phyloP scores from a whole-genome alignment of 768 basidiomycete genomes.

The Boletus rubescentipes region DNA sequence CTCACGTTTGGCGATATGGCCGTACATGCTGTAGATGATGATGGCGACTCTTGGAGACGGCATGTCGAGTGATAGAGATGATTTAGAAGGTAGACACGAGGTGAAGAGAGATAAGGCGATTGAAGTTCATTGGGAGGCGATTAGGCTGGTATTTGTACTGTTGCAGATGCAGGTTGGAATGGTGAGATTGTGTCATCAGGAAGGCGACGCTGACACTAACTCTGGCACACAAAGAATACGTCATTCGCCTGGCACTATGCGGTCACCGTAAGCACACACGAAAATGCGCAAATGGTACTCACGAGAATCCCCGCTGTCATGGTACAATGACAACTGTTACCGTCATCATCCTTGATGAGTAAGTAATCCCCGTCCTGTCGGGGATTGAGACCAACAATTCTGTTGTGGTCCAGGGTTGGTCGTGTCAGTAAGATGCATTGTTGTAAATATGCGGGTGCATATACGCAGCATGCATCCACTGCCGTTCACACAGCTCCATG shows the following conservation, averaged over 20 bases:
- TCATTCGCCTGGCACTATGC: not conserved
- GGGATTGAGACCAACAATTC: too few species aligned
- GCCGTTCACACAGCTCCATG: too few species aligned
- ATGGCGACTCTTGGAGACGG: slow-evolving; percentile 60
- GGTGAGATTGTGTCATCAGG: slow-evolving; percentile 2
- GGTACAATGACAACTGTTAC: not conserved
- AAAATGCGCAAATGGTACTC: slow-evolving; percentile 12
- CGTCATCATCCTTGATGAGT: too few species aligned
- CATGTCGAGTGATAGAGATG: slow-evolving; percentile 27
- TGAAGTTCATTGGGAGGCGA: not conserved
- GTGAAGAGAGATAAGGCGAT: too few species aligned
- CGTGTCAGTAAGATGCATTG: too few species aligned
- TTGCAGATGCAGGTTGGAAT: not conserved
- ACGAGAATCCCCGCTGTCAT: slow-evolving; percentile 12
- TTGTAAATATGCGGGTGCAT: too few species aligned
- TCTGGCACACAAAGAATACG: slow-evolving; percentile 13
- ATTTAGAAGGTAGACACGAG: too few species aligned
- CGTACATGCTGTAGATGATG: slow-evolving; percentile 72
- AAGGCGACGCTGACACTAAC: not conserved
- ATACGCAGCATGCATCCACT: too few species aligned
- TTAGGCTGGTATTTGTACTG: slow-evolving; percentile 15
- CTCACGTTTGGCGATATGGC: slow-evolving; percentile 69
- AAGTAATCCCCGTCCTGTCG: too few species aligned
- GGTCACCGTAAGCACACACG: slow-evolving; percentile 3
- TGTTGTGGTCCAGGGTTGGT: too few species aligned